Evolutionary conservation across 1,284 basidiomycete species (phyloP).

Genomic region (Peniophora sp.): DNA sequence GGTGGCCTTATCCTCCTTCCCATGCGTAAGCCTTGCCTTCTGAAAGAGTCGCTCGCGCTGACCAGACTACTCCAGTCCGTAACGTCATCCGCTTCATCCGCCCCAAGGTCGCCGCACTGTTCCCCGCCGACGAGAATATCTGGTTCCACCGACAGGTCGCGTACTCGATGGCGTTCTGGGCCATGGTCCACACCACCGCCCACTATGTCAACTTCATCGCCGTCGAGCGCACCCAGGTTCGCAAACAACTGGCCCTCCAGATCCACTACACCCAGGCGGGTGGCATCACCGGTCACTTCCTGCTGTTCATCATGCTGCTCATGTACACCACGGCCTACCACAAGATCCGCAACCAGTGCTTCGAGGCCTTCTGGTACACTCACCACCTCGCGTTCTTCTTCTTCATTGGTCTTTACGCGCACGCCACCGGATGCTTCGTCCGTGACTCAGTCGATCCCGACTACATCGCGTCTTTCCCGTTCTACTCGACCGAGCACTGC

Average conservation of each 20-base stretch:
- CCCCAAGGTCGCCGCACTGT: slow-evolving; percentile 66
- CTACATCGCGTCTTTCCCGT: slow-evolving; percentile 63
- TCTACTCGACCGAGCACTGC: slow-evolving; percentile 76
- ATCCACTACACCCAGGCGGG: slow-evolving; percentile 85
- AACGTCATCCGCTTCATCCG: slow-evolving; percentile 77
- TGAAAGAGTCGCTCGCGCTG: neutral
- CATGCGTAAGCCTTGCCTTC: slow-evolving; percentile 32
- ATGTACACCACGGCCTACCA: slow-evolving; percentile 82
- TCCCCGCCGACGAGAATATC: slow-evolving; percentile 86
- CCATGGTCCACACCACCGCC: slow-evolving; percentile 80
- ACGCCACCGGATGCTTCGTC: slow-evolving; percentile 90
- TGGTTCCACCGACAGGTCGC: slow-evolving; percentile 92
- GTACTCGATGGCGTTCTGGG: slow-evolving; percentile 84
- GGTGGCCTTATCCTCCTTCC: slow-evolving; percentile 79
- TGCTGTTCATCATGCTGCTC: slow-evolving; percentile 82
- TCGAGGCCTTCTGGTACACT: slow-evolving; percentile 92
- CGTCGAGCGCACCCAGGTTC: slow-evolving; percentile 74
- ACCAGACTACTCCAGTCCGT: slow-evolving; percentile 34
- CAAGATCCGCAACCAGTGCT: slow-evolving; percentile 78
- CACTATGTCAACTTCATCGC: slow-evolving; percentile 92
- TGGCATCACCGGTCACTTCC: slow-evolving; percentile 84
- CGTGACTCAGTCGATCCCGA: slow-evolving; percentile 70
- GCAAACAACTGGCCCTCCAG: slow-evolving; percentile 62
- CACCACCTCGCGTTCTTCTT: slow-evolving; percentile 90
- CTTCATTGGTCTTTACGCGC: slow-evolving; percentile 80